Conservation (phyloP, 257 asterid genomes). For the Solanum arcanum region DNA sequence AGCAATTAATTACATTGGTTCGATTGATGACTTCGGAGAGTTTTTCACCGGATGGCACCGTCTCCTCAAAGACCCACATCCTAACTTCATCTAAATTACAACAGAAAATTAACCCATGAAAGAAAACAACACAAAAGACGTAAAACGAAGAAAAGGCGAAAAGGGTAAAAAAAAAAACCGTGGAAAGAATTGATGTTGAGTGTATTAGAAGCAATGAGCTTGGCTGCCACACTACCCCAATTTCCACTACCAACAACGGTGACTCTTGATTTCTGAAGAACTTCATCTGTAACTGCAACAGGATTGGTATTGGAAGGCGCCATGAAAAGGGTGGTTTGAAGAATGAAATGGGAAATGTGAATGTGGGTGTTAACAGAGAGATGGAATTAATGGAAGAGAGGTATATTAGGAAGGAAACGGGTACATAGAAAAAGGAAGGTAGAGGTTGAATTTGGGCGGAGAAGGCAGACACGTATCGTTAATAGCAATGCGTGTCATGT, state of each 20-base stretch:
- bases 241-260: constrained; percentile 86
- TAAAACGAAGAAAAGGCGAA: no score
- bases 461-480: constrained; percentile 1
- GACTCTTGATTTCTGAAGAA: constrained; percentile 37
- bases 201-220: constrained; percentile 78
- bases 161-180: constrained; percentile 16
- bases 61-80: constrained; percentile 88
- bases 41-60: constrained; percentile 48
- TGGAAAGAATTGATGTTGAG: constrained; percentile 48
- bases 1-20: constrained; percentile 36
- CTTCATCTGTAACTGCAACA: background rate
- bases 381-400: background rate
- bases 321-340: background rate
- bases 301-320: constrained; percentile 17
- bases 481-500: constrained; percentile 1
- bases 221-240: constrained; percentile 93
- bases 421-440: background rate
- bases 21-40: constrained; percentile 62
- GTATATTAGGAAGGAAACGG: background rate
- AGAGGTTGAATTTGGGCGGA: background rate
- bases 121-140: background rate
- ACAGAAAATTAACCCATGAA: background rate
- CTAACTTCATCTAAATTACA: constrained; percentile 51
- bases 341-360: background rate
- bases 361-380: background rate